These are phyloP conservation scores for Quercus mongolica DNA, from an alignment of 306 rosid species.

Conservation along the genomic window DNA sequence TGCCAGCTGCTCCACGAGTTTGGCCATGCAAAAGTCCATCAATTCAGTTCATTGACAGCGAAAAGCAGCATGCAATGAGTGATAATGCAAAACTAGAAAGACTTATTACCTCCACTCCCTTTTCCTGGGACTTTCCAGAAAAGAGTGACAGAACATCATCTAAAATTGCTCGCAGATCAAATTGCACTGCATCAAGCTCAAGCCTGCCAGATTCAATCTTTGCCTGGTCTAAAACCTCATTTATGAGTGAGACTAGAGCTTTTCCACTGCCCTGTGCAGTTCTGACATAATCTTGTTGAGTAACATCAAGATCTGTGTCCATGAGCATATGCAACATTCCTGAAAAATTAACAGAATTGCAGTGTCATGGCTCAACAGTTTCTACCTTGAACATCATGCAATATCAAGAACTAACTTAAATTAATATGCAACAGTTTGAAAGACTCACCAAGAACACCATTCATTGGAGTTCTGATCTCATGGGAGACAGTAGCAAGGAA, in stretches of 20 bases:
- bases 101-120: constrained; percentile 85
- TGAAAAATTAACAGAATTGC: constrained; percentile 41
- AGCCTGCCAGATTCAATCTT: constrained; percentile 96
- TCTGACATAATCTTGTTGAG: constrained; percentile 86
- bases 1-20: constrained; percentile 59
- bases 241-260: constrained; percentile 88
- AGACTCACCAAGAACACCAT: constrained; percentile 90
- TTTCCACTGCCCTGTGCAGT: constrained; percentile 95
- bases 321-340: constrained; percentile 98
- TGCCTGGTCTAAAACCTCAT: constrained; percentile 95
- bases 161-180: constrained; percentile 70
- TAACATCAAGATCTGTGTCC: constrained; percentile 91
- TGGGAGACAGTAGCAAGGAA: constrained; percentile 98
- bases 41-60: constrained; percentile 19
- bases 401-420: constrained; percentile 1
- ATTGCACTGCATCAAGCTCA: constrained; percentile 85
- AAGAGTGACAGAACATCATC: constrained; percentile 90
- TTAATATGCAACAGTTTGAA: neutral
- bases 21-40: constrained; percentile 21
- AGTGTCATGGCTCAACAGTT: constrained; percentile 14
- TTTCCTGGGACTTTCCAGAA: constrained; percentile 91
- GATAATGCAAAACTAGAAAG: constrained; percentile 6
- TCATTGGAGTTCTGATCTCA: constrained; percentile 99
- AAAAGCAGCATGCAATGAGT: neutral
- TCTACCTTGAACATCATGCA: constrained; percentile 3